Base-by-base conservation (phyloP, 1,284 basidiomycete genomes). In the Salmacisia buchloeana region DNA sequence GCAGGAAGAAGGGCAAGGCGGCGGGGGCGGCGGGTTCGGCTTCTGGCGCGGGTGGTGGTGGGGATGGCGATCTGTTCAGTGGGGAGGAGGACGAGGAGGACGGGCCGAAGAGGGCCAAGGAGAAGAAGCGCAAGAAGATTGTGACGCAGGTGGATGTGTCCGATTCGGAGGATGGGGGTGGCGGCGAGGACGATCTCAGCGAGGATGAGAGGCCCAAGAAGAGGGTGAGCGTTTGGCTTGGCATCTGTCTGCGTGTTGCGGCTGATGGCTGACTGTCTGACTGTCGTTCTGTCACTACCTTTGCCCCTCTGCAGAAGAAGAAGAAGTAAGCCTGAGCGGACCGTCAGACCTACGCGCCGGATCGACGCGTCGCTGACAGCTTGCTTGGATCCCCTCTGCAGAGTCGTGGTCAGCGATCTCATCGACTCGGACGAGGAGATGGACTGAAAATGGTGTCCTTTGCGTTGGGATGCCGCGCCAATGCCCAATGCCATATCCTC, bases 361-460 rank as follows among this genome's bases (percentile, higher is more conserved):
- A 3, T 36, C 18, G n/a, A 9, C 25, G 4, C 10, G 41, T 12
- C 25, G 6, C n/a, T 56, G n/a, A 25, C 3, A 25, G 21, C 49
- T 34, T 41, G n/a, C 46, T 52, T 61, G 12, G 18, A 6, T 23
- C 25, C n/a, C n/a, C 1, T 34, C 25, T 31, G 10, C 60, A 58
- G 49, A 23, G 34, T 61, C 6, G 65, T 63, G 18, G 69, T 65
- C 45, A 71, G 73, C 61, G 75, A 74, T 45, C 67, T 71, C 29
- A 77, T 77, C 59, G 73, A 76, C 36, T 71, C 69, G 27, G 74
- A 76, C 56, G 74, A 76, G 61, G 74, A 76, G 68, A 71, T 74
- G 70, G 10, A 33, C 27, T 54, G 29, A 54, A 49, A 23, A 43
- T n/a, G n/a, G n/a, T n/a, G n/a, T n/a, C n/a, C n/a, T n/a, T n/a